These are phyloP conservation scores for Chalciporus pseudorubinellus DNA, from an alignment of 768 basidiomycete genomes.

Conservation along the genomic window DNA sequence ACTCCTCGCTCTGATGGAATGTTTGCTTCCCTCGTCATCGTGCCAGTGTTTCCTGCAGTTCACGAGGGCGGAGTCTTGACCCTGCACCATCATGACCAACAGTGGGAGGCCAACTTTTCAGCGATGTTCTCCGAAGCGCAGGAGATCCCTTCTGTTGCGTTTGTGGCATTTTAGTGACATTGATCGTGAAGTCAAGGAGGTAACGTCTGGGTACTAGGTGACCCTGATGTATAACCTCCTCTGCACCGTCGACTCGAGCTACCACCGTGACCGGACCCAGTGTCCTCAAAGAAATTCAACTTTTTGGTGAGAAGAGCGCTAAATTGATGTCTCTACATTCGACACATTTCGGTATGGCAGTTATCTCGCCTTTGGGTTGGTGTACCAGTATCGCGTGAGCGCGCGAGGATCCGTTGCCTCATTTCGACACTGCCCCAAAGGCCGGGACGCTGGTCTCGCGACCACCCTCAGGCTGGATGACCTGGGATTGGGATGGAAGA, in stretches of 20 bases:
- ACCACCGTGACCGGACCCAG: neutral
- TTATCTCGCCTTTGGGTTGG: slow-evolving; percentile 36
- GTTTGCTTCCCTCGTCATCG: slow-evolving; percentile 51
- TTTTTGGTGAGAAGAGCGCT: neutral
- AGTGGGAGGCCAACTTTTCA: slow-evolving; percentile 37
- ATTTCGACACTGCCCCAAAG: slow-evolving; percentile 28
- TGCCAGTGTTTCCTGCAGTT: slow-evolving; percentile 42
- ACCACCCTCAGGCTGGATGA: slow-evolving; percentile 17
- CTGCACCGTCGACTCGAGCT: neutral
- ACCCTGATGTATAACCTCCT: slow-evolving; percentile 42
- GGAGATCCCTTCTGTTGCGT: slow-evolving; percentile 23
- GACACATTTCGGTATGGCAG: slow-evolving; percentile 32
- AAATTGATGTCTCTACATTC: neutral
- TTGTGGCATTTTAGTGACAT: slow-evolving; percentile 44
- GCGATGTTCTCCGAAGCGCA: too few relatives aligned
- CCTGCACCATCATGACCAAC: slow-evolving; percentile 34
- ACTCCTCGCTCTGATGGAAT: slow-evolving; percentile 42
- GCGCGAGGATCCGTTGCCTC: slow-evolving; percentile 10
- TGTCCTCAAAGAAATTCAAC: neutral
- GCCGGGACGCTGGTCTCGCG: slow-evolving; percentile 27
- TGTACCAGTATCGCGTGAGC: slow-evolving; percentile 33
- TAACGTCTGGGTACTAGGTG: slow-evolving; percentile 40
- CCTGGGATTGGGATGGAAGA: neutral
- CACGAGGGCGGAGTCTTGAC: slow-evolving; percentile 45
- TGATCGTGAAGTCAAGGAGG: slow-evolving; percentile 43